phyloP scores from a whole-genome alignment of 441 rosid genomes.

The Gossypium schwendimanii region DNA sequence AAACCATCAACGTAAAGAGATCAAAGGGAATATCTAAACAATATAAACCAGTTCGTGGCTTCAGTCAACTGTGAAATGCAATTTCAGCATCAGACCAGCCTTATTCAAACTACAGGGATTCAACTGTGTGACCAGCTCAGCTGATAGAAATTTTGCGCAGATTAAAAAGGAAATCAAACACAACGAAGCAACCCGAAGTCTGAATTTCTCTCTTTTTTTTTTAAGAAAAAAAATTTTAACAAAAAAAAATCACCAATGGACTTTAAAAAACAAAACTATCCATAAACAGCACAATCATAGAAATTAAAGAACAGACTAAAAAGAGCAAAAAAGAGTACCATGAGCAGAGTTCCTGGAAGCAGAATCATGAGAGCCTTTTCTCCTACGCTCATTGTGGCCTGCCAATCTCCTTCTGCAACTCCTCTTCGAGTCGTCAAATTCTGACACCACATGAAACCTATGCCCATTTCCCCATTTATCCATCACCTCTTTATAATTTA shows the following conservation, averaged over 20 bases:
- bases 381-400: constrained; percentile 59
- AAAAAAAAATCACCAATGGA: no score
- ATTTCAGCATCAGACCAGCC: no score
- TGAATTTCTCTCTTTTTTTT: no score
- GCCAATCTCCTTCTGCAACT: constrained; percentile 63
- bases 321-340: constrained; percentile 22
- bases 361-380: constrained; percentile 44
- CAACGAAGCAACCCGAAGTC: no score
- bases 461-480: constrained; percentile 7
- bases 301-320: background rate
- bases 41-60: background rate
- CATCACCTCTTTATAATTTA: background rate
- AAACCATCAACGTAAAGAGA: background rate
- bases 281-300: background rate
- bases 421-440: constrained; percentile 56
- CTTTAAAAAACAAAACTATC: background rate
- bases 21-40: background rate
- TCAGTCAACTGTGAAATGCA: background rate
- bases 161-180: no score
- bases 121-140: no score
- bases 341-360: constrained; percentile 29
- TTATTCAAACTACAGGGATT: no score
- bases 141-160: no score
- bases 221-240: no score
- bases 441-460: constrained; percentile 57